A percentile compares a stretch with the other conserved stretches of the same genome.
Conservation (phyloP, 1,139 yeast genomes). For the Suhomyces guaymorum region DNA sequence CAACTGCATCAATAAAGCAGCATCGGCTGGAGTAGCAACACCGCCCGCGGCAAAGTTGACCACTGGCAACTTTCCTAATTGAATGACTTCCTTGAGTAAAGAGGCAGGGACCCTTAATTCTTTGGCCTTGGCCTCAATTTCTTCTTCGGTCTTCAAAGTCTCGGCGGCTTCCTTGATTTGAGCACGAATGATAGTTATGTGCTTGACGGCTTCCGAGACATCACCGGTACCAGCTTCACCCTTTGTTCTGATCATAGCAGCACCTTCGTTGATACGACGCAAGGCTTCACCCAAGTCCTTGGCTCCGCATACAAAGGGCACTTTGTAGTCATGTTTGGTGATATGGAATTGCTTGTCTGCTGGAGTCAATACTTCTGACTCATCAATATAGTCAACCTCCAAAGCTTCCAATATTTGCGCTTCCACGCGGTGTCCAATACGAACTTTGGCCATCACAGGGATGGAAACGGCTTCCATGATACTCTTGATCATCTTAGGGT, state of each 20-base stretch:
- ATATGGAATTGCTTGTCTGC: slow-evolving; percentile 75
- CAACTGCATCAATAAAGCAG: slow-evolving; percentile 84
- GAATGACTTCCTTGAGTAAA: slow-evolving; percentile 52
- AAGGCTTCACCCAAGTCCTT: slow-evolving; percentile 83
- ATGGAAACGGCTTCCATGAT: slow-evolving; percentile 74
- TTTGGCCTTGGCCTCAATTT: slow-evolving; percentile 52
- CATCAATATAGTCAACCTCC: slow-evolving; percentile 80
- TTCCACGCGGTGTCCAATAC: slow-evolving; percentile 84
- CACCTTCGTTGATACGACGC: slow-evolving; percentile 80
- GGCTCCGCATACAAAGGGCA: slow-evolving; percentile 88
- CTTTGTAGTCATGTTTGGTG: slow-evolving; percentile 58
- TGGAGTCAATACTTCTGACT: slow-evolving; percentile 81
- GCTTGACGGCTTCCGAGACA: slow-evolving; percentile 82
- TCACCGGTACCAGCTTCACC: slow-evolving; percentile 94
- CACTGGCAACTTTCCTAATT: slow-evolving; percentile 64
- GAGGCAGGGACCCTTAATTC: slow-evolving; percentile 62
- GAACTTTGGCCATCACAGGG: slow-evolving; percentile 86
- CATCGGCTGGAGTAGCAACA: slow-evolving; percentile 87
- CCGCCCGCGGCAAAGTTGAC: slow-evolving; percentile 93
- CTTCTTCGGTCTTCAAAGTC: slow-evolving; percentile 42
- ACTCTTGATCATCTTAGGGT: slow-evolving; percentile 76
- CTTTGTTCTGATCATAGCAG: slow-evolving; percentile 85
- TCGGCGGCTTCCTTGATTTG: slow-evolving; percentile 53
- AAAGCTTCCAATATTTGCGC: slow-evolving; percentile 77
- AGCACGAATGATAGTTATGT: slow-evolving; percentile 59